These are phyloP conservation scores for Triglochin maritima DNA, from an alignment of 106 monocot genomes.

Conservation along the genomic window DNA sequence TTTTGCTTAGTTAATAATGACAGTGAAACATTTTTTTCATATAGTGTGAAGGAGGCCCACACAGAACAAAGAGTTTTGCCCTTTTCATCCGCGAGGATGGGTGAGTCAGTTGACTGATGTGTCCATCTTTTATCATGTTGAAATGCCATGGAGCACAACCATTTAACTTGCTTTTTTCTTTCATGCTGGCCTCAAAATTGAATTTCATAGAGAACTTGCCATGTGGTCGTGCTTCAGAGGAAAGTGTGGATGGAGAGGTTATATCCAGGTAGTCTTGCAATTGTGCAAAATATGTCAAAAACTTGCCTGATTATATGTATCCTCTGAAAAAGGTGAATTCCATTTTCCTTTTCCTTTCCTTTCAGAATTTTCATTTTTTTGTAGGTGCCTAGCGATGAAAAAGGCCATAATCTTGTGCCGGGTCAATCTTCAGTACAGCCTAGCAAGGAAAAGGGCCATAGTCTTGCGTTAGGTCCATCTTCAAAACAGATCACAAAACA, in stretches of 20 bases:
- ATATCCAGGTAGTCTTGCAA: slow-evolving; percentile 43
- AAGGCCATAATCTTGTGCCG: neutral
- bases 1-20: no score
- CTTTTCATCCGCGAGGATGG: slow-evolving; percentile 46
- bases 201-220: slow-evolving; percentile 29
- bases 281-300: neutral
- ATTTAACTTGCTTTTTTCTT: no score
- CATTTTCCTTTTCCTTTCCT: no score
- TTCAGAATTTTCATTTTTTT: neutral
- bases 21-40: no score
- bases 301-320: no score
- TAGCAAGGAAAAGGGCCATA: slow-evolving; percentile 9
- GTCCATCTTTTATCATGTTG: neutral
- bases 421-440: no score
- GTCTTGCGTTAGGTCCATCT: no score
- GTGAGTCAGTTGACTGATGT: slow-evolving; percentile 25
- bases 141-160: neutral
- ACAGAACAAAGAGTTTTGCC: slow-evolving; percentile 44
- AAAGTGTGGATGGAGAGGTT: slow-evolving; percentile 67
- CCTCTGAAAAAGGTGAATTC: no score
- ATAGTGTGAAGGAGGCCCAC: slow-evolving; percentile 62
- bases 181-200: no score
- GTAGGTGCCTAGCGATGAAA: slow-evolving; percentile 19
- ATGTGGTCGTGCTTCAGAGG: slow-evolving; percentile 70
- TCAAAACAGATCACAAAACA: neutral